These are phyloP conservation scores for Plasmopara muralis DNA, from an alignment of 352 stramenopile genomes.

Conservation along the genomic window DNA sequence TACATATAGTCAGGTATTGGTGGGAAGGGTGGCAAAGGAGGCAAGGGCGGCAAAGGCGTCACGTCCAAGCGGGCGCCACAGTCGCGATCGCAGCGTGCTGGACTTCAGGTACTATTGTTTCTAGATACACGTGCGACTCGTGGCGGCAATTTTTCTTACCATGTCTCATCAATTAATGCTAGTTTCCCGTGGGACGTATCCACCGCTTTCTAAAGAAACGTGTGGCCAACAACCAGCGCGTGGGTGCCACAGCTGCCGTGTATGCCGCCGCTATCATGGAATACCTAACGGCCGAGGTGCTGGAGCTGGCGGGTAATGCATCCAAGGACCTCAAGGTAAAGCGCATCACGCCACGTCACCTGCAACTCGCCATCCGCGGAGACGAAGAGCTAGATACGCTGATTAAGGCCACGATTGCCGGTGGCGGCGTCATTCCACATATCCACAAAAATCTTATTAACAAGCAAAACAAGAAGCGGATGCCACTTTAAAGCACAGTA, in stretches of 20 bases:
- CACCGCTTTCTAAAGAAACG: conserved; percentile 99
- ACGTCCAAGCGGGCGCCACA: conserved; percentile 98
- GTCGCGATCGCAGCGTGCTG: conserved; percentile 96
- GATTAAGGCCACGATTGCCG: conserved; percentile 99
- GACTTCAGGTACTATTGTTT: conserved; percentile 83
- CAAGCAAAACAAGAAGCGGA: conserved; percentile 92
- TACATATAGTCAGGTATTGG: conserved; percentile 67
- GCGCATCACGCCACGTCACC: conserved; percentile 98
- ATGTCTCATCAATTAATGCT: conserved; percentile 1
- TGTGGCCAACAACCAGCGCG: conserved; percentile 97
- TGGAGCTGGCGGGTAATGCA: conserved; percentile 98
- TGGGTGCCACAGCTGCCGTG: conserved; percentile 98
- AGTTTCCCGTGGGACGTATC: conserved; percentile 99
- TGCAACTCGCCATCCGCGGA: conserved; percentile 99
- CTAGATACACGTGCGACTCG: neutral
- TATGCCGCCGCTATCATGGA: conserved; percentile 99
- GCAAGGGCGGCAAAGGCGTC: conserved; percentile 98
- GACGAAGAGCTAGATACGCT: conserved; percentile 98
- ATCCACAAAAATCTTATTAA: conserved; percentile 99
- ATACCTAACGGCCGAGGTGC: conserved; percentile 99
- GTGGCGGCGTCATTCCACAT: conserved; percentile 99
- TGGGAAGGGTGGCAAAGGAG: conserved; percentile 95
- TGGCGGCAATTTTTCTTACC: neutral
- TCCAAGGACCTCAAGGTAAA: conserved; percentile 97
- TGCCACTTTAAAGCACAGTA: conserved; percentile 42